Base-by-base conservation (phyloP, 495 filamentous ascomycete species). In the Penicillium longicatenatum region DNA sequence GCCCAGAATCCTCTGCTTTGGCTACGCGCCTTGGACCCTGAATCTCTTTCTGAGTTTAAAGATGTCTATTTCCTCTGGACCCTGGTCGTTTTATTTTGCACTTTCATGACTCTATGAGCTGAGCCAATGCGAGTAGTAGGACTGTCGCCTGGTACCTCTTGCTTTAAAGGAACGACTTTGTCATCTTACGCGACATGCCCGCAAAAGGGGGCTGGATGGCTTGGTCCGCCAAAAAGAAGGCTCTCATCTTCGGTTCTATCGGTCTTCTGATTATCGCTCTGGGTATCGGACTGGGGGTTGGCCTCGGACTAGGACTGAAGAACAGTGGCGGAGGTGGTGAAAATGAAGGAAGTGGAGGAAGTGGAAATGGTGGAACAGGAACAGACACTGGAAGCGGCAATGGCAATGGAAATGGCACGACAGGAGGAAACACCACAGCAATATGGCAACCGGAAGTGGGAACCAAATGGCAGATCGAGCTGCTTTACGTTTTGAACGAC, bases 391-490 rank as follows among this genome's bases (percentile, higher is more conserved):
- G 37, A 16, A n/a, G 42, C 16, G 57, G 58, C 33, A 59, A n/a
- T 21, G 57, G 57, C 20, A 46, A 46, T 21, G 59, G 52, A 16
- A 57, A 61, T 19, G 54, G 54, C 7, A 68, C 71, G 12, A 60
- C 57, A 3, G 65, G 62, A 50, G 67, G 68, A 35, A 65, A 63
- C 50, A 70, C 68, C 1, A 66, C 58, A 6, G 69, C 63, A 30
- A 70, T 74, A 53, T 84, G 82, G 81, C 68, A 76, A 43, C 83
- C 82, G 0, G 57, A 50, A 1, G 77, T 73, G 5, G 81, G 76
- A 16, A 71, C 75, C 12, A 78, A 75, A 33, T 87, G 83, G 84
- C 80, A 84, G 65, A 84, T 84, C 49, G 76, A 76, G 45, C 69
- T 86, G 6, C 64, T 69, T 12, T 63, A 81, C 51, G 54, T 68